Evolutionary conservation across 225 moss, liverwort and hornwort species (phyloP), one percentile per base, ranked within the genome.

Genomic region (Rhytidiadelphus loreus): DNA sequence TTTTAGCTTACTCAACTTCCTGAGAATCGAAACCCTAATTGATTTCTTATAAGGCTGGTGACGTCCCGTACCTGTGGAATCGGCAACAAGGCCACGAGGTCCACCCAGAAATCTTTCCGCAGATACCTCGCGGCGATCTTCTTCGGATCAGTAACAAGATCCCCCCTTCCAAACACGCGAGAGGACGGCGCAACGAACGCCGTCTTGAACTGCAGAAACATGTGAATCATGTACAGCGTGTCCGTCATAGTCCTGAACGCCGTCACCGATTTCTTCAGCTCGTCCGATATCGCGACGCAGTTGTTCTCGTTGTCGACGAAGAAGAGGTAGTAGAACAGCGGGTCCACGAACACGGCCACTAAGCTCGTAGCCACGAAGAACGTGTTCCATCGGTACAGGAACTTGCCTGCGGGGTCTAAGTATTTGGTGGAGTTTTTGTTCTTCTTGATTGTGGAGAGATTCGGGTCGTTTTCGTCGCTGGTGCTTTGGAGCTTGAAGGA

Each of bases 251-350:
- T 96, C 68, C 96, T 89, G 41, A 96, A 95, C 55, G 93, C 93
- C 8, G 95, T 96, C n/a, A 96, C 96, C 7, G 92, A 35, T 29
- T 89, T 85, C 84, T 88, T 84, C 61, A 90, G 32, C 56, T 82
- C 69, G 64, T 84, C 66, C 77, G 56, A 77, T n/a, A 56, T 77
- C 56, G n/a, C 55, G 26, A 96, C 69, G 88, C 96, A 96, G 68
- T 77, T 77, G n/a, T 24, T 88, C 32, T 44, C 46, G 37, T 37
- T 16, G 59, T 91, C 80, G 12, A 94, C 91, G 16, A 83, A 72
- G 60, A 94, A 91, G 9, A 96, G 91, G 89, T 92, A 95, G 85
- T 90, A 96, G 90, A 96, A 96, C 80, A 96, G 90, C 15, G 96
- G 96, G 84, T 96, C 96, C 48, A 96, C 90, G 61, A 87, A 95